Percentiles rank a stretch among this genome's conserved stretches.
Evolutionary conservation across 2,329 filamentous ascomycete genomes (phyloP).

Genomic region (Neoarthrinium moseri): DNA sequence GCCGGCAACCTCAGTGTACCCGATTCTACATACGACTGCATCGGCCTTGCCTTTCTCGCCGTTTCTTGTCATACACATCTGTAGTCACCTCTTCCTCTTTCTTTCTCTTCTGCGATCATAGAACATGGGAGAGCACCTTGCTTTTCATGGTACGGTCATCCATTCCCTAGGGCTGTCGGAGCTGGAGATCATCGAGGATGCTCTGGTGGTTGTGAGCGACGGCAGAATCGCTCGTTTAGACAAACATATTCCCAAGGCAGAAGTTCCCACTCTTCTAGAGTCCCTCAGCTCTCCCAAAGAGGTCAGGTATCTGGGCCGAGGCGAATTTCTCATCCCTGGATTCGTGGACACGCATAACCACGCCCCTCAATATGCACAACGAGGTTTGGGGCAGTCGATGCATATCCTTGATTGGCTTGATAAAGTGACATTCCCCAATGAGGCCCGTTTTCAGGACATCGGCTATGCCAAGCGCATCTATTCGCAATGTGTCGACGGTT

Average conservation of each 20-base stretch:
- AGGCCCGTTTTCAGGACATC: conserved; percentile 57
- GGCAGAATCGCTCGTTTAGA: conserved; percentile 25
- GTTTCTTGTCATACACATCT: too few relatives aligned
- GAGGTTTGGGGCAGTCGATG: conserved; percentile 42
- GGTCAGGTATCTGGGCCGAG: conserved; percentile 31
- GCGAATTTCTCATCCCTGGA: conserved; percentile 56
- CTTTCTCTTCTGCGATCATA: neutral
- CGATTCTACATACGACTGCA: too few relatives aligned
- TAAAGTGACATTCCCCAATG: conserved; percentile 62
- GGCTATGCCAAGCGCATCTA: conserved; percentile 54
- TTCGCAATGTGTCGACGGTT: conserved; percentile 49
- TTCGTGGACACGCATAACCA: conserved; percentile 70
- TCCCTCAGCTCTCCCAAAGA: conserved; percentile 11
- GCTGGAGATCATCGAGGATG: conserved; percentile 36
- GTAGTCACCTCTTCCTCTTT: too few relatives aligned
- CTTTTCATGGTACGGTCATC: conserved; percentile 41
- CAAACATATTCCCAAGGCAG: conserved; percentile 15
- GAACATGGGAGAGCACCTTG: conserved; percentile 4
- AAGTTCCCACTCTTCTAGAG: conserved; percentile 13
- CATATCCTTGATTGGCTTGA: conserved; percentile 56
- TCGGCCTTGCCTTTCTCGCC: too few relatives aligned
- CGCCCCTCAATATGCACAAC: conserved; percentile 56
- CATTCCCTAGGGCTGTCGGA: conserved; percentile 33
- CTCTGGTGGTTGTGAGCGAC: conserved; percentile 25
- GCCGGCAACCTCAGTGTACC: too few relatives aligned